Conservation (phyloP, 352 stramenopile genomes). For the Pythium grandisporangium region DNA sequence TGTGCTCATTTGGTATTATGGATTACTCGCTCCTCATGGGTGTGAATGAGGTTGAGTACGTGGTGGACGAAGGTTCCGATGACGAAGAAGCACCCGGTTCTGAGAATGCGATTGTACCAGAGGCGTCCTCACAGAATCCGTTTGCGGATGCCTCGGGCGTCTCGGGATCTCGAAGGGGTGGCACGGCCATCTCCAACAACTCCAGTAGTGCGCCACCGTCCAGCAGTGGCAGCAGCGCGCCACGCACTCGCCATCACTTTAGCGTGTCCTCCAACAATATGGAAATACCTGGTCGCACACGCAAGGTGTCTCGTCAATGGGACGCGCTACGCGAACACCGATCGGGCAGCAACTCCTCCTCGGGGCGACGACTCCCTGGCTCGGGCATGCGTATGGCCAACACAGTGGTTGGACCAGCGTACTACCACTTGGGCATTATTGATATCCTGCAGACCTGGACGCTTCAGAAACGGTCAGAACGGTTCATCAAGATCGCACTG, state of each 20-base stretch:
- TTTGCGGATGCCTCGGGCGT: conserved; percentile 44
- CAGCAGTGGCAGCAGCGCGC: not conserved
- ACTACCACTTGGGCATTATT: conserved; percentile 88
- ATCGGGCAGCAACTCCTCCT: conserved; percentile 57
- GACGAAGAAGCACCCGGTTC: conserved; percentile 17
- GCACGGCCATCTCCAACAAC: not conserved
- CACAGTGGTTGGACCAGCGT: conserved; percentile 79
- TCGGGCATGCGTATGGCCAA: conserved; percentile 82
- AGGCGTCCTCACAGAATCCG: conserved; percentile 37
- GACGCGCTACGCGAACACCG: conserved; percentile 27
- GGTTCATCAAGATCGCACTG: conserved; percentile 84
- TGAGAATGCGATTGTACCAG: conserved; percentile 14
- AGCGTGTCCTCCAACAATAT: conserved; percentile 46
- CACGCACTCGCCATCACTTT: conserved; percentile 34
- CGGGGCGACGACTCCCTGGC: conserved; percentile 51
- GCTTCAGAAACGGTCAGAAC: conserved; percentile 78
- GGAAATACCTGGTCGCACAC: conserved; percentile 5
- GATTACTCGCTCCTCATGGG: conserved; percentile 89
- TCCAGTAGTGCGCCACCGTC: too few species aligned
- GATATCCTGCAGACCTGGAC: conserved; percentile 90
- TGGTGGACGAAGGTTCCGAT: conserved; percentile 64
- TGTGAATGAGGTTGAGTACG: conserved; percentile 84
- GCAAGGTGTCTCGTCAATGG: conserved; percentile 54
- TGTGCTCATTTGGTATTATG: conserved; percentile 89
- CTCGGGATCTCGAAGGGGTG: conserved; percentile 1